Conservation (phyloP, 2,329 filamentous ascomycete species). For the Thielaviopsis ethacetica region DNA sequence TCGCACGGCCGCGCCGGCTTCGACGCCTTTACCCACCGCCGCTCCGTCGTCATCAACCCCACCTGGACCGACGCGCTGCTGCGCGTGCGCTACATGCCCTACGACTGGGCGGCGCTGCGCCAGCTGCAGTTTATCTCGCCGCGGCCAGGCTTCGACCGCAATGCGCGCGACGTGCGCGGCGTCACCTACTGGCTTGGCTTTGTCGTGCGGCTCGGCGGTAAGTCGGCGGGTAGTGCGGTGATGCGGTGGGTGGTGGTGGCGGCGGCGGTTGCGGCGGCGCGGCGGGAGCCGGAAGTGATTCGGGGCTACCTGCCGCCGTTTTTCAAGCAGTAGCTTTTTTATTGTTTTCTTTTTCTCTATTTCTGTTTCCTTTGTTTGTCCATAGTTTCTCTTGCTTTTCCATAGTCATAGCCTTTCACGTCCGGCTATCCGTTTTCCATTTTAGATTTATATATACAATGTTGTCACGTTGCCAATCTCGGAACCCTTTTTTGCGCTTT, state of each 20-base stretch:
- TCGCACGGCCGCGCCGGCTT: conserved; percentile 67
- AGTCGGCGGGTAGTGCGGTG: conserved; percentile 31
- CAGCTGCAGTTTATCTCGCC: conserved; percentile 29
- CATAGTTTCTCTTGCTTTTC: too few relatives aligned
- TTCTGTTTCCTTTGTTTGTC: neutral
- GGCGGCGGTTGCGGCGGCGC: conserved; percentile 1
- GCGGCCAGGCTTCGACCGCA: conserved; percentile 43
- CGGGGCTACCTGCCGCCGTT: neutral
- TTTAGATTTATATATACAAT: too few relatives aligned
- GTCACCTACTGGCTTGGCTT: conserved; percentile 37
- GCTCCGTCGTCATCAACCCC: conserved; percentile 43
- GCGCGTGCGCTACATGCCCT: conserved; percentile 52
- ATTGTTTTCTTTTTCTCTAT: neutral
- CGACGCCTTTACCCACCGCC: conserved; percentile 48
- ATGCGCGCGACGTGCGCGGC: conserved; percentile 34
- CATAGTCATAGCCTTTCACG: too few relatives aligned
- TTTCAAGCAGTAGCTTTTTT: neutral
- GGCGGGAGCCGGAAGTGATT: neutral
- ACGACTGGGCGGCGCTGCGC: conserved; percentile 21
- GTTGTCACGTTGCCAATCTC: neutral
- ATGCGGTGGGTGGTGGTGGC: conserved; percentile 28
- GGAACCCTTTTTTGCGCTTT: neutral
- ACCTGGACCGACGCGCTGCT: conserved; percentile 51
- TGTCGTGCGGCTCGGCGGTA: conserved; percentile 34
- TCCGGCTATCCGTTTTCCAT: too few relatives aligned